Evolutionary conservation across 345 rosid species (phyloP).

Genomic region (Brassica carinata): DNA sequence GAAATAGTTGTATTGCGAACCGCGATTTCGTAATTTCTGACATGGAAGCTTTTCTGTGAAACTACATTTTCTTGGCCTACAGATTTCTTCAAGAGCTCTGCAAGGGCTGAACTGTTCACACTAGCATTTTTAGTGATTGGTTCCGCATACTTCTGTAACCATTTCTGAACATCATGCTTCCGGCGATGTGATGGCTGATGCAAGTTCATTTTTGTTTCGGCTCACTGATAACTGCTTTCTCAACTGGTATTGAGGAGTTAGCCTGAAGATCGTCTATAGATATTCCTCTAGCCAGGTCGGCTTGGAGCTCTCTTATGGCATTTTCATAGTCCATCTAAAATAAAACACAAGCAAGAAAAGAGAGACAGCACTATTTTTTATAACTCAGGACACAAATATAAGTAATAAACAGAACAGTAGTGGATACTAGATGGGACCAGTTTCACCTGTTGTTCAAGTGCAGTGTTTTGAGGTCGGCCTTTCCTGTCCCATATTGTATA

Average conservation of each 20-base stretch:
- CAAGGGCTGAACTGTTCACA: constrained; percentile 40
- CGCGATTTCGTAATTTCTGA: constrained; percentile 49
- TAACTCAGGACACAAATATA: constrained; percentile 17
- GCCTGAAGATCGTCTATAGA: constrained; percentile 49
- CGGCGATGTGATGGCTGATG: constrained; percentile 15
- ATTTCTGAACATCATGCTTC: constrained; percentile 35
- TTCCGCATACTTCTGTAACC: constrained; percentile 51
- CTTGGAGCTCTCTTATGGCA: constrained; percentile 57
- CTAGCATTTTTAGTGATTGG: constrained; percentile 40
- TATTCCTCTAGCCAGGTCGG: constrained; percentile 50
- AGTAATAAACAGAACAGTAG: constrained; percentile 8
- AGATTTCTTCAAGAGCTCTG: constrained; percentile 50
- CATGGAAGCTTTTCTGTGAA: constrained; percentile 44
- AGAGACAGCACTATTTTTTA: neutral
- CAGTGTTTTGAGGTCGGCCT: constrained; percentile 53
- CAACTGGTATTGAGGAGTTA: constrained; percentile 30
- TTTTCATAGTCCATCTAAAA: constrained; percentile 56
- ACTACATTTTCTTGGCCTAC: constrained; percentile 49
- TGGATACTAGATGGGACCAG: constrained; percentile 3
- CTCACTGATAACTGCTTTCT: constrained; percentile 22
- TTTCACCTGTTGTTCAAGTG: constrained; percentile 55
- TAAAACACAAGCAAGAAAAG: constrained; percentile 19
- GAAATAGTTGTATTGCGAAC: constrained; percentile 41
- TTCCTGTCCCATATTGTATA: constrained; percentile 57
- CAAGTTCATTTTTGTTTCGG: neutral